Percentiles rank a stretch among this genome's conserved stretches.
Evolutionary conservation across 257 asterid species (phyloP).

Genomic region (Nicotiana obtusifolia): DNA sequence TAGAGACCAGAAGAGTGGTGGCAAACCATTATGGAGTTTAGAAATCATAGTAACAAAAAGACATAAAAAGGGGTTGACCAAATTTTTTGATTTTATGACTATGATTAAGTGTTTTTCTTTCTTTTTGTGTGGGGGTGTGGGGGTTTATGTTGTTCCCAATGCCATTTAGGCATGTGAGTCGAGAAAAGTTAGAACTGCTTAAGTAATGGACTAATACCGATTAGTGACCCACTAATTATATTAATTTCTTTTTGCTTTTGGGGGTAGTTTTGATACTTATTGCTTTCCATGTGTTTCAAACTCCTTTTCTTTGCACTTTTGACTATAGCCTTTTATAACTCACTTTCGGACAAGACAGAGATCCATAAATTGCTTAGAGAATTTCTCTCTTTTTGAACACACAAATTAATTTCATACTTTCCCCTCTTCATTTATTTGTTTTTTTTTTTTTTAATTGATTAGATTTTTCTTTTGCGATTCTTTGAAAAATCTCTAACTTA

Average conservation of each 20-base stretch:
- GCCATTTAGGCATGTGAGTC: slow-evolving; percentile 66
- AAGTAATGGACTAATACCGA: slow-evolving; percentile 17
- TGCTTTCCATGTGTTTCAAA: slow-evolving; percentile 25
- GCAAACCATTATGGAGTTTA: slow-evolving; percentile 46
- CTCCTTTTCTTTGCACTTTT: slow-evolving; percentile 38
- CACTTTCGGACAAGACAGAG: slow-evolving; percentile 43
- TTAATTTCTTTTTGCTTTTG: neutral
- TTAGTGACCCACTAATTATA: slow-evolving; percentile 30
- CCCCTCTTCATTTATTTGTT: slow-evolving; percentile 9
- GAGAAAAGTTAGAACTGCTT: slow-evolving; percentile 33
- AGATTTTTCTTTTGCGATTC: neutral
- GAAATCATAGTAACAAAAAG: slow-evolving; percentile 32
- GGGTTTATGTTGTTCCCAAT: slow-evolving; percentile 60
- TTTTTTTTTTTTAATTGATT: neutral
- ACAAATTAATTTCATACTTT: neutral
- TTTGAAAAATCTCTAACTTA: neutral
- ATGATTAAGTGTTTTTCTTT: slow-evolving; percentile 16
- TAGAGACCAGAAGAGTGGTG: slow-evolving; percentile 29
- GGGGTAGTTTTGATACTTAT: slow-evolving; percentile 20
- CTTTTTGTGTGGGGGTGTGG: slow-evolving; percentile 1
- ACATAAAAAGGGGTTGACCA: slow-evolving; percentile 45
- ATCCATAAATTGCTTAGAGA: slow-evolving; percentile 32
- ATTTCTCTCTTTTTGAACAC: slow-evolving; percentile 7
- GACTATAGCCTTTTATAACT: slow-evolving; percentile 52
- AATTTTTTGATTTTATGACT: slow-evolving; percentile 12